Conservation (phyloP, 768 basidiomycete species). For the Mycena indigotica region DNA sequence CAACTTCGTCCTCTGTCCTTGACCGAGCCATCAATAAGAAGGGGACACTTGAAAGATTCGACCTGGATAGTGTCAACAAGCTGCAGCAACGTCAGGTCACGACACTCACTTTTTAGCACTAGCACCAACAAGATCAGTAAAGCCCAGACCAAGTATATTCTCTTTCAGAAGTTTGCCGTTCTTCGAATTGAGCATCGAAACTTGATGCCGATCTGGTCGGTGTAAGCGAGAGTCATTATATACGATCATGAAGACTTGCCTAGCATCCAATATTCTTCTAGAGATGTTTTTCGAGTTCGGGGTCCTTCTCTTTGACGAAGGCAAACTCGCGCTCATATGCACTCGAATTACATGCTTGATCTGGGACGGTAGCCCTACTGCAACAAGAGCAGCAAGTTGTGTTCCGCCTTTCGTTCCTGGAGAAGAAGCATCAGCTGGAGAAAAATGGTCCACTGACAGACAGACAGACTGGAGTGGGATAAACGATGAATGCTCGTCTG, state of each 20-base stretch:
- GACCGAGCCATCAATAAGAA: conserved; percentile 81
- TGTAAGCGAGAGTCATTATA: conserved; percentile 3
- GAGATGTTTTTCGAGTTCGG: conserved; percentile 81
- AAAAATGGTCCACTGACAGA: not conserved
- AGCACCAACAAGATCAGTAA: conserved; percentile 77
- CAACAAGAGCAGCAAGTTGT: conserved; percentile 73
- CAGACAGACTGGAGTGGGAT: conserved; percentile 74
- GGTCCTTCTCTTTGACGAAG: conserved; percentile 74
- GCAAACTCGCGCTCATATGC: conserved; percentile 76
- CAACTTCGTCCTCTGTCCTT: conserved; percentile 76
- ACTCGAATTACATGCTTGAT: conserved; percentile 82
- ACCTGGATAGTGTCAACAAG: conserved; percentile 88
- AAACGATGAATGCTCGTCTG: conserved; percentile 93
- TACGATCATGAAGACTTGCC: conserved; percentile 46
- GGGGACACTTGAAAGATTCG: conserved; percentile 60
- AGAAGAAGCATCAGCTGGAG: too few species aligned
- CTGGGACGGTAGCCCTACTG: conserved; percentile 74
- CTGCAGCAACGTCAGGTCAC: conserved; percentile 63
- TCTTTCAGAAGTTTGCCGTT: conserved; percentile 69
- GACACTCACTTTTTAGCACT: conserved; percentile 69
- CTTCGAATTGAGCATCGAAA: conserved; percentile 86
- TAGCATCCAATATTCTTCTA: conserved; percentile 90
- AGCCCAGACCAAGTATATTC: conserved; percentile 87
- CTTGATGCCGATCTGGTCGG: conserved; percentile 84
- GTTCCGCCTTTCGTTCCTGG: conserved; percentile 91